phyloP scores from a whole-genome alignment of 805 yeast genomes.

The Pichia membranifaciens region DNA sequence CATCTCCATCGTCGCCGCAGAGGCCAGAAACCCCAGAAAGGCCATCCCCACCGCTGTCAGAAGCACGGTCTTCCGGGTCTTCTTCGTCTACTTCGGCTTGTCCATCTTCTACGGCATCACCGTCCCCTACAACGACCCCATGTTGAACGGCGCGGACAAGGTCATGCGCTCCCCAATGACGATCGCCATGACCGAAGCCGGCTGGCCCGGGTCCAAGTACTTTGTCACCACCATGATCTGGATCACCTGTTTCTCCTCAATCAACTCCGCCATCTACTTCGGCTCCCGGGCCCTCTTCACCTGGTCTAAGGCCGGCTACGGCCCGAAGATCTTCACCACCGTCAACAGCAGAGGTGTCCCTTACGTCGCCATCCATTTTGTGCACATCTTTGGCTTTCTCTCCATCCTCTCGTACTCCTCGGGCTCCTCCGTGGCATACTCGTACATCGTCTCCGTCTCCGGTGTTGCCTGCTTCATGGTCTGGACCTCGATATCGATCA shows the following conservation, averaged over 20 bases:
- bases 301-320: conserved; percentile 53
- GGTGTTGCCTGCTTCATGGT: conserved; percentile 66
- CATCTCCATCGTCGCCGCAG: conserved; percentile 50
- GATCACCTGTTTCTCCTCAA: conserved; percentile 60
- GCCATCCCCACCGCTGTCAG: conserved; percentile 55
- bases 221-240: conserved; percentile 58
- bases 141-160: conserved; percentile 32
- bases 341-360: conserved; percentile 62
- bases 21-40: conserved; percentile 50
- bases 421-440: conserved; percentile 56
- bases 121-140: conserved; percentile 50
- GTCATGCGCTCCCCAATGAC: conserved; percentile 46
- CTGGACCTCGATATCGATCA: conserved; percentile 55
- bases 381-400: conserved; percentile 49
- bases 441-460: conserved; percentile 53
- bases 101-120: conserved; percentile 53
- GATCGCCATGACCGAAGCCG: conserved; percentile 43
- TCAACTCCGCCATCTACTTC: conserved; percentile 62
- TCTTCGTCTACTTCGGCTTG: conserved; percentile 48
- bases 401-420: conserved; percentile 52
- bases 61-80: conserved; percentile 53
- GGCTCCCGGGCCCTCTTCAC: conserved; percentile 64
- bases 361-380: conserved; percentile 47
- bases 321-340: conserved; percentile 38
- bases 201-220: conserved; percentile 47